Evolutionary conservation across 2,329 filamentous ascomycete species (phyloP).

Genomic region (Fusarium bactridioides): DNA sequence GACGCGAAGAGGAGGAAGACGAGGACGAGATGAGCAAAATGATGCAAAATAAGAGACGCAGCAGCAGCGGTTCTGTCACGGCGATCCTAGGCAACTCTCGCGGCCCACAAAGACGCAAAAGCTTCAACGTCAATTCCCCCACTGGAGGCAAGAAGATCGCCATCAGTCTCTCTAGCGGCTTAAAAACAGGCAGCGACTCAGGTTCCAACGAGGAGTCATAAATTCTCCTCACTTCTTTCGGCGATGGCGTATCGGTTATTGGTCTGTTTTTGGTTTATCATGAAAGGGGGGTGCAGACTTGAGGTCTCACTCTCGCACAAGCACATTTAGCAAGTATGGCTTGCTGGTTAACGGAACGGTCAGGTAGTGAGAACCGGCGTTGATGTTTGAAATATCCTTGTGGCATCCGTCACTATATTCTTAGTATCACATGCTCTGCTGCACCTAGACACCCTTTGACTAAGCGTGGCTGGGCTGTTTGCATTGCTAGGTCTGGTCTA

Average conservation of each 20-base stretch:
- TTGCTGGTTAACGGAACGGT: slow-evolving; percentile 28
- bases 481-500: slow-evolving; percentile 31
- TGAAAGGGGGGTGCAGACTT: slow-evolving; percentile 21
- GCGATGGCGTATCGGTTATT: slow-evolving; percentile 40
- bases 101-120: slow-evolving; percentile 47
- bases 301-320: slow-evolving; percentile 27
- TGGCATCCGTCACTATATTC: slow-evolving; percentile 24
- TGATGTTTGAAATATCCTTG: slow-evolving; percentile 34
- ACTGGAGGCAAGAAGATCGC: slow-evolving; percentile 62
- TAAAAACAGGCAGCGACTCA: slow-evolving; percentile 51
- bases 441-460: background rate
- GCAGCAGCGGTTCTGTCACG: slow-evolving; percentile 60
- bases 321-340: slow-evolving; percentile 31
- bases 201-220: slow-evolving; percentile 53
- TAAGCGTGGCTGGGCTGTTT: background rate
- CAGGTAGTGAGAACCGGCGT: slow-evolving; percentile 35
- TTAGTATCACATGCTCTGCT: slow-evolving; percentile 20
- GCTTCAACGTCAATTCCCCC: slow-evolving; percentile 53
- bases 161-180: slow-evolving; percentile 61
- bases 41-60: slow-evolving; percentile 69
- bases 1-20: slow-evolving; percentile 88
- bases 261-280: slow-evolving; percentile 32
- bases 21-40: slow-evolving; percentile 92
- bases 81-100: slow-evolving; percentile 49
- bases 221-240: slow-evolving; percentile 37